phyloP scores from a whole-genome alignment of 164 flowering plant genomes.

The Magnolia sinica region DNA sequence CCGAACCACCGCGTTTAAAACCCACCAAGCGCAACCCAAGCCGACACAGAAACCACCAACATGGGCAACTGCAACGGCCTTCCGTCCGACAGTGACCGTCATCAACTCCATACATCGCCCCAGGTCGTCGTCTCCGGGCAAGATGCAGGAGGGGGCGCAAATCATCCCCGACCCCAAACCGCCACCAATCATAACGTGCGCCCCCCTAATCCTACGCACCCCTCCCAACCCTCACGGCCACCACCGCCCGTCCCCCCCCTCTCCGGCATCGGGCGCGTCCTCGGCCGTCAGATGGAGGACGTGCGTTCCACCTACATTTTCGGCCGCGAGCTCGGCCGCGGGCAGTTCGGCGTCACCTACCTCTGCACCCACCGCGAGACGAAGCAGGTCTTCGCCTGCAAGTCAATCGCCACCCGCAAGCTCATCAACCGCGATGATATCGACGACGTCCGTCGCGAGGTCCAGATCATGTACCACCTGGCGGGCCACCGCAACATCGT shows the following conservation, averaged over 20 bases:
- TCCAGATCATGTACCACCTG: slow-evolving; percentile 91
- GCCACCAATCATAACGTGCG: slow-evolving; percentile 20
- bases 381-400: slow-evolving; percentile 63
- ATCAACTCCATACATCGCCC: slow-evolving; percentile 2
- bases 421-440: slow-evolving; percentile 60
- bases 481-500: slow-evolving; percentile 81
- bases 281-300: slow-evolving; percentile 76
- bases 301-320: slow-evolving; percentile 55
- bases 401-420: slow-evolving; percentile 75
- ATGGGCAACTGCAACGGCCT: slow-evolving; percentile 72
- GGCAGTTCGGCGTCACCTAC: slow-evolving; percentile 88
- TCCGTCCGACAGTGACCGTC: slow-evolving; percentile 22
- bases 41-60: not conserved
- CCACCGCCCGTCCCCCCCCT: slow-evolving; percentile 5
- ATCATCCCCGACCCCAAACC: slow-evolving; percentile 1
- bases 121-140: not conserved
- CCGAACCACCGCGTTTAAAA: not conserved
- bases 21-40: not conserved
- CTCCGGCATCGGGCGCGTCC: slow-evolving; percentile 51
- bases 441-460: slow-evolving; percentile 82
- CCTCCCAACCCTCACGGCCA: slow-evolving; percentile 12
- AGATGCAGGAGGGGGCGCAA: not conserved
- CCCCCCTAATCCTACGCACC: slow-evolving; percentile 16
- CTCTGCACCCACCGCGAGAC: slow-evolving; percentile 60
- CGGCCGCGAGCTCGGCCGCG: slow-evolving; percentile 86